Percentiles rank a stretch among this genome's conserved stretches.
Evolutionary conservation across 805 yeast genomes (phyloP).

Genomic region (Metschnikowia rubicola): DNA sequence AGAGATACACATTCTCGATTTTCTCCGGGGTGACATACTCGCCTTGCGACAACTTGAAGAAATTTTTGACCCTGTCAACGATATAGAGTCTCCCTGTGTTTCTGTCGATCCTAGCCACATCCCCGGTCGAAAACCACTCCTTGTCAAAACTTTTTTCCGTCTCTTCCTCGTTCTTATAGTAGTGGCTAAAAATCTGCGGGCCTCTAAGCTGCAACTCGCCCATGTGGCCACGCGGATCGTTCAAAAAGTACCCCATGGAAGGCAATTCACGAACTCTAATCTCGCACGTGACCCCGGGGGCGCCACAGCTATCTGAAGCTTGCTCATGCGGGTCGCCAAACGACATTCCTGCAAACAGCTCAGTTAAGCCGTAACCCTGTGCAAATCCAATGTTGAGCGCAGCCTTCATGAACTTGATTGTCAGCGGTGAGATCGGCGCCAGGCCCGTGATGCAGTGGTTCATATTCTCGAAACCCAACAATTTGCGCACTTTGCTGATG

Average conservation of each 20-base stretch:
- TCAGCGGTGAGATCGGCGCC: conserved; percentile 66
- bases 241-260: conserved; percentile 46
- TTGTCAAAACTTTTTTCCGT: conserved; percentile 50
- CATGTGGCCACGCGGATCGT: conserved; percentile 28
- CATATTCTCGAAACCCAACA: conserved; percentile 35
- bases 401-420: conserved; percentile 60
- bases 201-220: conserved; percentile 68
- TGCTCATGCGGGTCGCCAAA: conserved; percentile 41
- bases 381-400: conserved; percentile 52
- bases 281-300: conserved; percentile 52
- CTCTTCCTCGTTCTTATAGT: conserved; percentile 55
- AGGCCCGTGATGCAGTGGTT: conserved; percentile 43
- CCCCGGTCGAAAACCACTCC: conserved; percentile 58
- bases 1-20: conserved; percentile 59
- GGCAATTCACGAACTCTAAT: conserved; percentile 60
- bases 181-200: conserved; percentile 55
- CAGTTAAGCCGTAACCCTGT: conserved; percentile 79
- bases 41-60: conserved; percentile 57
- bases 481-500: conserved; percentile 18
- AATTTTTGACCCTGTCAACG: conserved; percentile 70
- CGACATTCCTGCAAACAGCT: conserved; percentile 55
- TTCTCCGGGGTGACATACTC: conserved; percentile 73
- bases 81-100: conserved; percentile 53
- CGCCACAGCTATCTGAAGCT: conserved; percentile 57
- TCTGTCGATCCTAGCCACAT: conserved; percentile 25